A percentile compares a stretch with the other conserved stretches of the same genome.
Conservation (phyloP, 2,329 filamentous ascomycete genomes). For the Verticillium zaregamsianum region DNA sequence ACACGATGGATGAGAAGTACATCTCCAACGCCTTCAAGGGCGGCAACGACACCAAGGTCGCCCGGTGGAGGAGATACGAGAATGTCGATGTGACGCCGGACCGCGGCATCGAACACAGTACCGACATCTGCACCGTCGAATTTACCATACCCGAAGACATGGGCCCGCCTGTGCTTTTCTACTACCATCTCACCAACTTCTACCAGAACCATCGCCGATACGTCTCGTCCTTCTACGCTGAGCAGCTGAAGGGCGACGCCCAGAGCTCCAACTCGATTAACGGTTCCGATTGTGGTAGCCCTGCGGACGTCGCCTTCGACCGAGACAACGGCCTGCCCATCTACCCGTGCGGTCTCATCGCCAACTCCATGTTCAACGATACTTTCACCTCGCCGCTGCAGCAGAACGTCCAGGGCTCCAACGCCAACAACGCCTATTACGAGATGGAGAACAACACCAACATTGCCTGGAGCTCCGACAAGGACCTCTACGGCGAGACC, state of each 20-base stretch:
- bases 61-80: constrained; percentile 36
- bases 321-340: constrained; percentile 60
- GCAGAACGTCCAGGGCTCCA: constrained; percentile 43
- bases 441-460: constrained; percentile 68
- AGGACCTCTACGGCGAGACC: constrained; percentile 69
- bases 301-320: constrained; percentile 46
- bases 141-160: constrained; percentile 80
- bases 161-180: constrained; percentile 79
- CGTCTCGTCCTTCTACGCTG: constrained; percentile 79
- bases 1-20: constrained; percentile 49
- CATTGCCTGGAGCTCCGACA: constrained; percentile 86
- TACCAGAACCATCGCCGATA: constrained; percentile 99
- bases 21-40: constrained; percentile 71
- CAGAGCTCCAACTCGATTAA: constrained; percentile 58
- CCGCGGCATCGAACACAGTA: constrained; percentile 26
- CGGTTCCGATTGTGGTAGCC: constrained; percentile 68
- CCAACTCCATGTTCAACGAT: constrained; percentile 97
- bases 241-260: constrained; percentile 72
- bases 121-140: constrained; percentile 64
- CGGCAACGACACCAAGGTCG: constrained; percentile 31
- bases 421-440: constrained; percentile 49
- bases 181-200: constrained; percentile 95
- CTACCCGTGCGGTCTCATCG: constrained; percentile 93
- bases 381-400: constrained; percentile 66
- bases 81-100: constrained; percentile 35